phyloP scores from a whole-genome alignment of 148 eudicot species.

The Arctostaphylos glauca region DNA sequence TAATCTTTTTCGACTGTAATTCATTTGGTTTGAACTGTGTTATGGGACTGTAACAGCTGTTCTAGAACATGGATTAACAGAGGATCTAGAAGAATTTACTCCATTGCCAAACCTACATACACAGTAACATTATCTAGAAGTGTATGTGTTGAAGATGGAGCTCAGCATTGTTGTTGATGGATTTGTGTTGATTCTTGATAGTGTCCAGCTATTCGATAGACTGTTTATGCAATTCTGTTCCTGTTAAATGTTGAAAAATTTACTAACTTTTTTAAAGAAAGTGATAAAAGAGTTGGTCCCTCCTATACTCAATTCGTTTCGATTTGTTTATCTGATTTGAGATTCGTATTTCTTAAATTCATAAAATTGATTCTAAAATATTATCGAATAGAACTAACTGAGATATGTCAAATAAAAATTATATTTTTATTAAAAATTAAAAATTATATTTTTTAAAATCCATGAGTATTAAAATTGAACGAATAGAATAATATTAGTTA shows the following conservation, averaged over 20 bases:
- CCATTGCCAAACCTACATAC: not conserved
- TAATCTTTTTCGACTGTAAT: constrained; percentile 17
- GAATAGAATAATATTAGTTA: too few relatives aligned
- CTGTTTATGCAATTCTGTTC: constrained; percentile 13
- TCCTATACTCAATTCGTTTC: too few relatives aligned
- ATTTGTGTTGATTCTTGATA: not conserved
- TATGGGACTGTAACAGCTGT: constrained; percentile 22
- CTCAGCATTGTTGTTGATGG: too few relatives aligned
- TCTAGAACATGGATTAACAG: constrained; percentile 17
- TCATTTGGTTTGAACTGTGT: constrained; percentile 11
- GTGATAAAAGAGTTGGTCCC: not conserved
- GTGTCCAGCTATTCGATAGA: not conserved
- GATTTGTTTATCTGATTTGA: too few relatives aligned
- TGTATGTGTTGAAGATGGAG: too few relatives aligned
- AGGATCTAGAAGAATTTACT: not conserved
- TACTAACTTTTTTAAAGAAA: not conserved
- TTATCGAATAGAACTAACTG: too few relatives aligned
- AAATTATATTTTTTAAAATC: too few relatives aligned
- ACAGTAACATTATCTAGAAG: not conserved
- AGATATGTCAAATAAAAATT: too few relatives aligned
- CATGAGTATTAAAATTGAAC: too few relatives aligned
- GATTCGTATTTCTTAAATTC: too few relatives aligned
- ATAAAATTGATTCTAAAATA: too few relatives aligned
- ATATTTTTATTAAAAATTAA: too few relatives aligned
- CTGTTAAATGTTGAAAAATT: not conserved